A percentile compares a stretch with the other conserved stretches of the same genome.
These are phyloP conservation scores for Arthromyces matolae DNA, from an alignment of 768 basidiomycete genomes.

Conservation along the genomic window DNA sequence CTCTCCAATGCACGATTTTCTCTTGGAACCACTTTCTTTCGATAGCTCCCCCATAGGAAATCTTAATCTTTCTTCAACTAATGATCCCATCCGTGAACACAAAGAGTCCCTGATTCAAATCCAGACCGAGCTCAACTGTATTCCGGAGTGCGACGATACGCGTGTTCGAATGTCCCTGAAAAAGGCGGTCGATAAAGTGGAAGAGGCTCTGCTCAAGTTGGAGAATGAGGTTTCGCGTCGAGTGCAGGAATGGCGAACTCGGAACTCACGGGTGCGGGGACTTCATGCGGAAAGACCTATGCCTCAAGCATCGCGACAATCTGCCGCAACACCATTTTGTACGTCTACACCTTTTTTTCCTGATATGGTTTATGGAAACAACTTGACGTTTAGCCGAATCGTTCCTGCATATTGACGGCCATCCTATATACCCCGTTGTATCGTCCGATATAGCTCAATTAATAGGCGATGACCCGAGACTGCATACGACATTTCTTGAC, in stretches of 20 bases:
- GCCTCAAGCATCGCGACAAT: too few relatives aligned
- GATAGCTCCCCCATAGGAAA: slow-evolving; percentile 6
- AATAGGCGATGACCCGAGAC: neutral
- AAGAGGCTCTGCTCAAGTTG: slow-evolving; percentile 1
- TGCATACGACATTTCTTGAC: slow-evolving; percentile 3
- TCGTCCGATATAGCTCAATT: slow-evolving; percentile 6
- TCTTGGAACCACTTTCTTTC: neutral
- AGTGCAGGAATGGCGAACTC: slow-evolving; percentile 1
- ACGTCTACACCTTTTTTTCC: neutral
- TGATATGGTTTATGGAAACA: neutral
- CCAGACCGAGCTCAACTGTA: slow-evolving; percentile 3
- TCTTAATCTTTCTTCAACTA: slow-evolving; percentile 1
- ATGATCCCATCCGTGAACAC: slow-evolving; percentile 3
- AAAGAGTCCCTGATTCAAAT: slow-evolving; percentile 4
- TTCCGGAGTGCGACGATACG: neutral
- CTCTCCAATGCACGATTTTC: too few relatives aligned
- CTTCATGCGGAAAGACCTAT: too few relatives aligned
- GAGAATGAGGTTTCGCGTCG: slow-evolving; percentile 1
- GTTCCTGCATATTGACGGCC: neutral
- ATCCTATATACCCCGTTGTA: neutral
- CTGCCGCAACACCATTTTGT: neutral
- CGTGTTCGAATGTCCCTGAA: neutral
- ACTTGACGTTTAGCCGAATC: neutral
- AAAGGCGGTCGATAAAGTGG: slow-evolving; percentile 1
- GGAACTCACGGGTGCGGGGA: too few relatives aligned